These are phyloP conservation scores for Cercospora sojina DNA, from an alignment of 2,329 filamentous ascomycete genomes.

Conservation along the genomic window DNA sequence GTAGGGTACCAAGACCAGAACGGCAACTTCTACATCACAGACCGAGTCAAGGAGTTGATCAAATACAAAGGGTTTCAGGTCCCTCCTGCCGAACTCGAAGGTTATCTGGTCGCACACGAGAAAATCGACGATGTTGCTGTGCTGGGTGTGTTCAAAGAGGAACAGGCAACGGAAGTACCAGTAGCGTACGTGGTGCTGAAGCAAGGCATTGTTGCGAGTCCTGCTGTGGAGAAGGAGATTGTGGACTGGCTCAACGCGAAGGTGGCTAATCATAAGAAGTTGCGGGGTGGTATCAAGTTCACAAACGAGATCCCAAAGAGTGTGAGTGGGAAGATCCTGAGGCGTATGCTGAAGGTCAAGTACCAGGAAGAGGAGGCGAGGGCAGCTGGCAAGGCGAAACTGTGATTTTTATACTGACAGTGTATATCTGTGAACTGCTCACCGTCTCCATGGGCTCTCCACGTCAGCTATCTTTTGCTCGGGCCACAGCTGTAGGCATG, in stretches of 20 bases:
- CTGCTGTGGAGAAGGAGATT: conserved; percentile 49
- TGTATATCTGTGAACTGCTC: too few relatives aligned
- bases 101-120: conserved; percentile 44
- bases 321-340: conserved; percentile 70
- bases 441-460: too few relatives aligned
- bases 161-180: conserved; percentile 54
- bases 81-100: conserved; percentile 44
- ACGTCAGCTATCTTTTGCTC: too few relatives aligned
- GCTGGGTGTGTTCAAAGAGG: conserved; percentile 47
- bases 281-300: conserved; percentile 57
- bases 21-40: conserved; percentile 84
- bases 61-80: conserved; percentile 50
- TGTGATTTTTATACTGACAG: too few relatives aligned
- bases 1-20: conserved; percentile 73
- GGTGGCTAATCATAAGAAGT: conserved; percentile 64
- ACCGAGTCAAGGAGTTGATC: conserved; percentile 68
- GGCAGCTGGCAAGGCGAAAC: conserved; percentile 43
- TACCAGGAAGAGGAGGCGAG: conserved; percentile 43
- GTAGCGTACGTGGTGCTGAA: conserved; percentile 59
- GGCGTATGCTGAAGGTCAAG: conserved; percentile 57
- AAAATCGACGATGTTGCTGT: conserved; percentile 48
- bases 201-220: conserved; percentile 24
- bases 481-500: too few relatives aligned
- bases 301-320: conserved; percentile 70
- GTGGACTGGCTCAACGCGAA: conserved; percentile 62